Conservation (phyloP, 2,329 filamentous ascomycete genomes). For the Pseudocercospora ulei region DNA sequence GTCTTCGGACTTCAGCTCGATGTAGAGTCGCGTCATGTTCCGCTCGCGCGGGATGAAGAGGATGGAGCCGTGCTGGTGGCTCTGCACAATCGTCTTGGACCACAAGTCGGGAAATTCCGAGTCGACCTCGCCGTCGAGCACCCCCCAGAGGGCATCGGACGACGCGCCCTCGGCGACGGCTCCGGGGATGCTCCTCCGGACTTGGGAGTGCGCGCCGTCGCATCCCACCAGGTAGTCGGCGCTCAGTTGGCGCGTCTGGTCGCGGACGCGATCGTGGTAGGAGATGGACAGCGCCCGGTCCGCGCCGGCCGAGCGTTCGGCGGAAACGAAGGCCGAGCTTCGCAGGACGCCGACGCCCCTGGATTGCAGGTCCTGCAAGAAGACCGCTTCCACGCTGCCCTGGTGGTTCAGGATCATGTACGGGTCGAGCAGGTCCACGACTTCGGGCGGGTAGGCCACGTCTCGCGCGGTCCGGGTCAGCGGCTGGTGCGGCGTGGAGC, state of each 20-base stretch:
- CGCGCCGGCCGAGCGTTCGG: slow-evolving; percentile 35
- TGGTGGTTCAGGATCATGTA: slow-evolving; percentile 55
- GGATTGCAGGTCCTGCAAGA: slow-evolving; percentile 58
- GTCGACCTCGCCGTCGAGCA: slow-evolving; percentile 59
- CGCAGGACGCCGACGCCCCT: slow-evolving; percentile 55
- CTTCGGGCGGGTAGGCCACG: slow-evolving; percentile 52
- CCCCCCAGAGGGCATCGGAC: slow-evolving; percentile 57
- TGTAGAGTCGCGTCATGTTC: slow-evolving; percentile 57
- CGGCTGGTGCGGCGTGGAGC: slow-evolving; percentile 34
- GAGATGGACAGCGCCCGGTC: slow-evolving; percentile 37
- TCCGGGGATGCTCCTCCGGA: slow-evolving; percentile 53
- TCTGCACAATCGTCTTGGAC: slow-evolving; percentile 62
- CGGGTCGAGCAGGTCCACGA: slow-evolving; percentile 46
- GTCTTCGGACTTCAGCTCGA: slow-evolving; percentile 39
- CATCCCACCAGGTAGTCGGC: slow-evolving; percentile 60
- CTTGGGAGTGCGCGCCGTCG: slow-evolving; percentile 62
- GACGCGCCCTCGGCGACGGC: slow-evolving; percentile 43
- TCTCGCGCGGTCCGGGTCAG: slow-evolving; percentile 56
- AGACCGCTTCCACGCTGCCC: slow-evolving; percentile 62
- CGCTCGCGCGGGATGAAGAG: slow-evolving; percentile 65
- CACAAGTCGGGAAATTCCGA: slow-evolving; percentile 67
- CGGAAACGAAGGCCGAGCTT: slow-evolving; percentile 53
- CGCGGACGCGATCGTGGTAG: slow-evolving; percentile 36
- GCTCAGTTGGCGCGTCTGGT: slow-evolving; percentile 40
- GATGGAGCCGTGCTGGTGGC: slow-evolving; percentile 57